These are phyloP conservation scores for Scheffersomyces cryptocercus DNA, from an alignment of 1,139 yeast species.

Conservation along the genomic window DNA sequence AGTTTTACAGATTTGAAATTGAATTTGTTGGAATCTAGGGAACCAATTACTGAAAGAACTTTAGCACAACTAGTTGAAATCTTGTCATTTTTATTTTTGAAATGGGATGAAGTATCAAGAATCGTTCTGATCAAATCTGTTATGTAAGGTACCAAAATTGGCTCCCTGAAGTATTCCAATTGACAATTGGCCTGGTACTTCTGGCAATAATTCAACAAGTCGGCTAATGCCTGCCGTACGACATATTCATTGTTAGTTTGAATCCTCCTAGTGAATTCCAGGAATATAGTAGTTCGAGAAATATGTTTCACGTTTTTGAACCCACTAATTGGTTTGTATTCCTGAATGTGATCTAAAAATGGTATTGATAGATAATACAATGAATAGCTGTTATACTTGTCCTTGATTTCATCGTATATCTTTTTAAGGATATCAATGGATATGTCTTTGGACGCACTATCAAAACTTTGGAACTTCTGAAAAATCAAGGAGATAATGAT, in stretches of 20 bases:
- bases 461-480: slow-evolving; percentile 63
- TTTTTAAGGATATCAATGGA: slow-evolving; percentile 48
- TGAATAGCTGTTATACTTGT: slow-evolving; percentile 41
- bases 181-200: slow-evolving; percentile 52
- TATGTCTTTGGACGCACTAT: slow-evolving; percentile 43
- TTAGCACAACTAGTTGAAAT: slow-evolving; percentile 63
- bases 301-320: slow-evolving; percentile 28
- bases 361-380: slow-evolving; percentile 54
- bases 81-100: slow-evolving; percentile 47
- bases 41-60: slow-evolving; percentile 77
- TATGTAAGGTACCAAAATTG: slow-evolving; percentile 30
- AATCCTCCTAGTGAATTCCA: slow-evolving; percentile 57
- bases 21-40: slow-evolving; percentile 68
- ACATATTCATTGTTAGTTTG: slow-evolving; percentile 73
- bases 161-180: slow-evolving; percentile 32
- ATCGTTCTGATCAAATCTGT: slow-evolving; percentile 55
- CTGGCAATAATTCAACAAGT: slow-evolving; percentile 54
- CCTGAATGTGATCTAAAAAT: slow-evolving; percentile 21
- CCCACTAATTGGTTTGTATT: slow-evolving; percentile 14
- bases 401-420: slow-evolving; percentile 37
- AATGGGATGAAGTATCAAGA: slow-evolving; percentile 61
- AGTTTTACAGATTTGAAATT: slow-evolving; percentile 46
- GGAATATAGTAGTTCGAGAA: slow-evolving; percentile 29
- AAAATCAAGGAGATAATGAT: slow-evolving; percentile 49
- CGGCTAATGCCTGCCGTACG: slow-evolving; percentile 74